Conservation (phyloP, 306 rosid genomes). For the Rosa multiflora region DNA sequence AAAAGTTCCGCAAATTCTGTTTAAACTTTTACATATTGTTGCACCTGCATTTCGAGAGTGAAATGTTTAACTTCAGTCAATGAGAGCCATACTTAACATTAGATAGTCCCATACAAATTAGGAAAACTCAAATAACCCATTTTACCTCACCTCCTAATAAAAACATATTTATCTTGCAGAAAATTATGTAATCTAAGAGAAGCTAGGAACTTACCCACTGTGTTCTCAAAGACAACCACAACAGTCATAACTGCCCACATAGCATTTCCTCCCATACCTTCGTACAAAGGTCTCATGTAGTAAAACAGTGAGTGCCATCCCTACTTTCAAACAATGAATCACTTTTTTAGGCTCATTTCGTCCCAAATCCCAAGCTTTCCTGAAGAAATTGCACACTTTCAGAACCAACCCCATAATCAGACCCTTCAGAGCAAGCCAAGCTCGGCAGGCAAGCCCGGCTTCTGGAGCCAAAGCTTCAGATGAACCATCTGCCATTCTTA, state of each 20-base stretch:
- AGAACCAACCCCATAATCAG: constrained; percentile 29
- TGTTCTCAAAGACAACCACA: constrained; percentile 66
- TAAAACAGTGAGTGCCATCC: constrained; percentile 72
- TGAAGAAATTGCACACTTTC: constrained; percentile 48
- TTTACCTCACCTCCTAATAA: neutral
- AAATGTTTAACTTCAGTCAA: neutral
- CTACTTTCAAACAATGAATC: constrained; percentile 74
- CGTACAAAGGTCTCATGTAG: constrained; percentile 72
- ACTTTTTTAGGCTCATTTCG: constrained; percentile 75
- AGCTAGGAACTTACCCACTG: constrained; percentile 46
- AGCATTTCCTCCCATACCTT: constrained; percentile 75
- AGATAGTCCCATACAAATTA: neutral
- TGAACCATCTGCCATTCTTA: constrained; percentile 45
- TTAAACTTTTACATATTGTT: constrained; percentile 56
- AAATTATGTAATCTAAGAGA: neutral
- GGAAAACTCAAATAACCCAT: neutral
- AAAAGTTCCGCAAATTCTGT: constrained; percentile 69
- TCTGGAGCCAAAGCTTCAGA: constrained; percentile 32
- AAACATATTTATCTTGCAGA: neutral
- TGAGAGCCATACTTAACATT: neutral
- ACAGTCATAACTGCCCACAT: constrained; percentile 93
- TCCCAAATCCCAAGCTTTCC: constrained; percentile 74
- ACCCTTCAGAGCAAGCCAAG: constrained; percentile 32
- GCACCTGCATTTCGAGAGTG: constrained; percentile 55
- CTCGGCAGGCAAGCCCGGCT: constrained; percentile 13